Percentiles rank a stretch among this genome's conserved stretches.
Evolutionary conservation across 192 early-diverging fungal species (phyloP).

Genomic region (Coemansia aciculifera): DNA sequence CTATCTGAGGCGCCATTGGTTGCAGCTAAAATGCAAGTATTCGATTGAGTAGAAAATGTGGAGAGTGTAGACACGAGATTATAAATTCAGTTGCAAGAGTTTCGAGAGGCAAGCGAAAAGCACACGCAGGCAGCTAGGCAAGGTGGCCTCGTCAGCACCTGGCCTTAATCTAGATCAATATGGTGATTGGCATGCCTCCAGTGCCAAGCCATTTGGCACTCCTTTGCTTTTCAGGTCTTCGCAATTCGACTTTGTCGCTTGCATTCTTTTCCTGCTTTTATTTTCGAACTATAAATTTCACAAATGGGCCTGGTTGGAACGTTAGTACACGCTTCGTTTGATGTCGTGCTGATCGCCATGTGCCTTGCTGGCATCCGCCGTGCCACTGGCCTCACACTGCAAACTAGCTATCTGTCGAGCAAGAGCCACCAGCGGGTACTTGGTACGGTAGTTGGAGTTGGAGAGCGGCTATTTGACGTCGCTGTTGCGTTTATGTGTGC

Average conservation of each 20-base stretch:
- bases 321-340: conserved; percentile 42
- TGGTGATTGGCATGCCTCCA: background rate
- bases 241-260: background rate
- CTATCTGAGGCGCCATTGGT: conserved; percentile 31
- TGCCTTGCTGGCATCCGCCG: conserved; percentile 53
- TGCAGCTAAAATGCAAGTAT: conserved; percentile 1
- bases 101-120: background rate
- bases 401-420: conserved; percentile 22
- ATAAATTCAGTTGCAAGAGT: background rate
- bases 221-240: background rate
- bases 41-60: background rate
- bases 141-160: conserved; percentile 19
- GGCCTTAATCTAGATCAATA: conserved; percentile 14
- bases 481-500: conserved; percentile 51
- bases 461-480: conserved; percentile 48
- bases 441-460: conserved; percentile 39
- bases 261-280: background rate
- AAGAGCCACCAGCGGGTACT: conserved; percentile 45
- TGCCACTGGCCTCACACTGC: conserved; percentile 44
- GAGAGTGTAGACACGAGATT: conserved; percentile 4
- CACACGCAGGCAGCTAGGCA: conserved; percentile 11
- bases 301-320: conserved; percentile 45
- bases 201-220: background rate
- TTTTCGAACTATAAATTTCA: background rate
- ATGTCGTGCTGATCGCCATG: conserved; percentile 38